Percentiles rank a stretch among this genome's conserved stretches.
phyloP scores from a whole-genome alignment of 2,329 filamentous ascomycete genomes.

The Samsoniella hepiali region DNA sequence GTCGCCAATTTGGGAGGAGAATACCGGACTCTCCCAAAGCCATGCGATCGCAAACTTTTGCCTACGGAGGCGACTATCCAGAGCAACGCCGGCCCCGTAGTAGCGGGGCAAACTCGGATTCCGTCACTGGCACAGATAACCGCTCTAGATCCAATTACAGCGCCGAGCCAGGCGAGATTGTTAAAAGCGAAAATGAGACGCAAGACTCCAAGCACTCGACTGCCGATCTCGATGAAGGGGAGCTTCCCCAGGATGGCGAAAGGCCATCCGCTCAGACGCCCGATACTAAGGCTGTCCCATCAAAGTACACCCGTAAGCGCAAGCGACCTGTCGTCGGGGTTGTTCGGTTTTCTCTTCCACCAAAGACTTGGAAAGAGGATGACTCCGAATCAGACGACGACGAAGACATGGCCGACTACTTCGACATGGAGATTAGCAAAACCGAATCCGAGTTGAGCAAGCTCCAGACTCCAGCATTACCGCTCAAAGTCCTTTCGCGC shows the following conservation, averaged over 20 bases:
- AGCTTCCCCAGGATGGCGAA: conserved; percentile 18
- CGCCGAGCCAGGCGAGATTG: conserved; percentile 47
- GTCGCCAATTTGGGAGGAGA: conserved; percentile 39
- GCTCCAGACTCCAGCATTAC: conserved; percentile 40
- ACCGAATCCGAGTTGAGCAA: conserved; percentile 48
- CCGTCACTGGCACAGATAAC: conserved; percentile 32
- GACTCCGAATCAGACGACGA: conserved; percentile 53
- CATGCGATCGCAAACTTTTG: conserved; percentile 49
- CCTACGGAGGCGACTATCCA: conserved; percentile 39
- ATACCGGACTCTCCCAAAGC: conserved; percentile 51
- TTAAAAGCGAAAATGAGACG: conserved; percentile 39
- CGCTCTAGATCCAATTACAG: conserved; percentile 40
- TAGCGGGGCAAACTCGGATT: conserved; percentile 50
- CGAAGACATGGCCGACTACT: conserved; percentile 56
- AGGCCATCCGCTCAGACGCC: conserved; percentile 12
- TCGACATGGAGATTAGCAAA: conserved; percentile 51
- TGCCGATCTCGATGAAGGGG: conserved; percentile 18
- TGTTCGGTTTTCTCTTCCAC: conserved; percentile 40
- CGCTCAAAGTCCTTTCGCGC: conserved; percentile 41
- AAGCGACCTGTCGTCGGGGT: conserved; percentile 31
- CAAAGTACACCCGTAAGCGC: conserved; percentile 25
- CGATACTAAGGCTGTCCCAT: neutral
- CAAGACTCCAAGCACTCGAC: conserved; percentile 1
- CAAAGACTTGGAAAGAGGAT: conserved; percentile 34
- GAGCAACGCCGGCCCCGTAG: conserved; percentile 48